Evolutionary conservation across 495 filamentous ascomycete species (phyloP), one percentile per base, ranked within the genome.

Genomic region (Daldinia concentrica): DNA sequence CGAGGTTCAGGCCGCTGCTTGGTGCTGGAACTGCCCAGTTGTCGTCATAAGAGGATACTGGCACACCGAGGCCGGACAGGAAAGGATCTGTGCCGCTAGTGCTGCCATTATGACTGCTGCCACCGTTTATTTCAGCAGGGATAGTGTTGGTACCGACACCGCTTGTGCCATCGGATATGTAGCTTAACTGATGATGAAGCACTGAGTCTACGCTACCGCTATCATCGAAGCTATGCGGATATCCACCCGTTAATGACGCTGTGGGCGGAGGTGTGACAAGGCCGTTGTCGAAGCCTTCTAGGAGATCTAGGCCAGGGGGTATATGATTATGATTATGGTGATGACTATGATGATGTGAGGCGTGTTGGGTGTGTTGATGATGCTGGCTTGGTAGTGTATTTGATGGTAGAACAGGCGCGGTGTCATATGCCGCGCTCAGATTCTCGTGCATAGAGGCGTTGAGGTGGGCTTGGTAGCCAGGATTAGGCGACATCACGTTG

Each of bases 391-490:
- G 64, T 22, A 73, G 14, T 4, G 72, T 61, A 1, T 57, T 61
- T 7, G 45, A 26, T 15, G 68, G 29, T 0, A 55, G 32, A 15
- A 50, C 45, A 3, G 68, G 62, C 17, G 61, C 41, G 1, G 62
- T 50, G 5, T 80, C 78, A 75, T 82, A 83, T 5, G 79, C 78
- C 1, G 79, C 64, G 51, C 79, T 77, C 48, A 84, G 79, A 55
- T 81, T 82, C 64, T 85, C 84, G 59, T 76, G 80, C 81, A 84
- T 84, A 32, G 68, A 74, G 0, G 82, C 81, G 41, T 69, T 74
- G 26, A 83, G 58, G 17, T 84, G 82, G 12, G 84, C 82, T 43
- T 78, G 80, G 57, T 77, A 80, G 11, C 76, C 74, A 2, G 81
- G 79, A 30, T 77, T 81, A 0, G 84, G 83, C 0, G 82, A 83